Base-by-base conservation (phyloP, 179 eudicot species). In the Silene coronaria region DNA sequence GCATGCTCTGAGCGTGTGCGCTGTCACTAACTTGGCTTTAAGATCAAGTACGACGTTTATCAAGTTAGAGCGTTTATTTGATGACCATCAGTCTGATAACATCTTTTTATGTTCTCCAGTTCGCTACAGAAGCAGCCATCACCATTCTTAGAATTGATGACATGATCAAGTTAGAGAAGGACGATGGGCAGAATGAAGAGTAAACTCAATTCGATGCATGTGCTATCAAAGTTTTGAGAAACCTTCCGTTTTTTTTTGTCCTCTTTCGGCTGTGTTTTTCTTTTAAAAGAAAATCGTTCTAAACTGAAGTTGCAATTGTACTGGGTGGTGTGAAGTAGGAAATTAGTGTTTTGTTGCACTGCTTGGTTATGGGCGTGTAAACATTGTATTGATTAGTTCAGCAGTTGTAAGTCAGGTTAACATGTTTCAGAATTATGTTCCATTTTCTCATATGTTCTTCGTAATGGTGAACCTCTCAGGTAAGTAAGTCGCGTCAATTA, bases 121-220 rank as follows among this genome's bases (percentile, higher is more conserved):
- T 92, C 84, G 99, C 99, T 7, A 95, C 99, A 2, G 99, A 95
- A 84, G 99, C 99, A 3, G 99, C 99, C 51, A 95, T 95, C 30
- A 91, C 97, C 5, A 95, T 95, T 73, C 97, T 95, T 75, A 85
- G 99, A 61, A 92, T 92, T 28, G 97, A 91, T 74, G 99, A 95
- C 86, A 92, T 95, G 99, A 91, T 95, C 81, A 95, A 77, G 83
- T 90, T 92, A 65, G 88, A 82, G 71, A 95, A 95, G 82, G 97
- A 95, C 21, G 99, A 95, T 67, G 87, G 91, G 75, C 97, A 95
- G 84, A 76, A 84, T 66, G 96, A 78, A 1, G 86, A 83, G 36
- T 90, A 83, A 78, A 28, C 36, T 17, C 3, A 3, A 16, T 65
- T 2, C 16, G 7, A 5, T 59, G 62, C 55, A 5, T 53, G 45